These are phyloP conservation scores for Takashimella koratensis DNA, from an alignment of 1,284 basidiomycete genomes.

Conservation along the genomic window DNA sequence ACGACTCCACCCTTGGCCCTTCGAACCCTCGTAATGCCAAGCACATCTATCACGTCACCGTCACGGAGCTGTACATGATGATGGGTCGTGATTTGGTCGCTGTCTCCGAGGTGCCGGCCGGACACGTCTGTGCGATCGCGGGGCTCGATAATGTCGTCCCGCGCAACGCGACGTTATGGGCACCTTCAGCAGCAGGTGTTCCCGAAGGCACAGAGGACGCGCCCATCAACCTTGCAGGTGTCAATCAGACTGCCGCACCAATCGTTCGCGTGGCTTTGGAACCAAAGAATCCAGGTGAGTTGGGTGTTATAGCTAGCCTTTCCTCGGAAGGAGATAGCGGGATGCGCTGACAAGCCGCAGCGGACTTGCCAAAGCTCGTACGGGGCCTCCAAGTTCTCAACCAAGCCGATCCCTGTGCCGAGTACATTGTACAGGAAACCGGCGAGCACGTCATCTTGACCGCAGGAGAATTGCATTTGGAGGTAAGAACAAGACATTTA, in stretches of 20 bases:
- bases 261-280: slow-evolving; percentile 96
- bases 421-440: slow-evolving; percentile 93
- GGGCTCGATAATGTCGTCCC: slow-evolving; percentile 88
- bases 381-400: slow-evolving; percentile 83
- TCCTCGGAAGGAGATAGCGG: no score
- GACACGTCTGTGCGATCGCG: slow-evolving; percentile 90
- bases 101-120: slow-evolving; percentile 81
- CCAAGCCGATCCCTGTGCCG: slow-evolving; percentile 95
- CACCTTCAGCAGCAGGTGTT: slow-evolving; percentile 53
- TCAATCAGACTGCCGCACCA: slow-evolving; percentile 69
- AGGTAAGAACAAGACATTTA: no score
- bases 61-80: slow-evolving; percentile 88
- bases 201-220: slow-evolving; percentile 25
- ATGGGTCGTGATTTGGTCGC: slow-evolving; percentile 92
- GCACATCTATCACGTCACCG: slow-evolving; percentile 60
- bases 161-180: slow-evolving; percentile 86
- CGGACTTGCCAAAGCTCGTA: slow-evolving; percentile 90
- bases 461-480: slow-evolving; percentile 93
- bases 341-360: no score
- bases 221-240: slow-evolving; percentile 74
- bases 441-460: slow-evolving; percentile 97
- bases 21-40: slow-evolving; percentile 67
- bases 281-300: slow-evolving; percentile 65
- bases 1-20: slow-evolving; percentile 64
- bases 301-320: no score